phyloP scores from a whole-genome alignment of 1,139 yeast genomes.

The Yamadazyma kanchanaburiensis region DNA sequence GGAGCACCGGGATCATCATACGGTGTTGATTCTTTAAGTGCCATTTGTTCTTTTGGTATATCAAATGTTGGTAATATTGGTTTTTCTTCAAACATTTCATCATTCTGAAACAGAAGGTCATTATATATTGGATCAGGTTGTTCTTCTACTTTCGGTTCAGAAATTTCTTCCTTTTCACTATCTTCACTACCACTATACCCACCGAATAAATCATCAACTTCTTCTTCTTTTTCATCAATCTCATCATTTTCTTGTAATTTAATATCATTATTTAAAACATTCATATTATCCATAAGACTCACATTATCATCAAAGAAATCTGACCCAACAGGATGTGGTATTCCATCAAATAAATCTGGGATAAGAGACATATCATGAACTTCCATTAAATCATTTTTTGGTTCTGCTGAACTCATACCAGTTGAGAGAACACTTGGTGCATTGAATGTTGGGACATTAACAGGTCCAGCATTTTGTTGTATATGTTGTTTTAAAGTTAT shows the following conservation, averaged over 20 bases:
- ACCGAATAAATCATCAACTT: constrained; percentile 44
- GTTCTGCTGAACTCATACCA: constrained; percentile 22
- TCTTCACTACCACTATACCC: constrained; percentile 25
- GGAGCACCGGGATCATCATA: constrained; percentile 85
- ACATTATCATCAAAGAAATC: constrained; percentile 12
- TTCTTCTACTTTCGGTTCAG: constrained; percentile 4
- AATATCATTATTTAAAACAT: neutral
- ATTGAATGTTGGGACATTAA: constrained; percentile 17
- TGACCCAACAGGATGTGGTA: constrained; percentile 19
- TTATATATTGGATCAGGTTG: constrained; percentile 1
- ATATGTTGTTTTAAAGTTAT: constrained; percentile 20
- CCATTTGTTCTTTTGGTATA: constrained; percentile 59
- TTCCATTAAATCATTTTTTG: constrained; percentile 17
- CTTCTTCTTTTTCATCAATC: constrained; percentile 10
- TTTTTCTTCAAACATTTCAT: constrained; percentile 1
- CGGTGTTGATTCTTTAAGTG: constrained; percentile 37
- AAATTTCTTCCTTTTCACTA: constrained; percentile 6
- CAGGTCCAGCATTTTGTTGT: constrained; percentile 8
- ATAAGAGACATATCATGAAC: constrained; percentile 16
- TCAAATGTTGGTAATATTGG: constrained; percentile 24
- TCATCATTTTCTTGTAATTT: constrained; percentile 11
- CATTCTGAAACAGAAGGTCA: constrained; percentile 1
- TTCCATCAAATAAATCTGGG: constrained; percentile 21
- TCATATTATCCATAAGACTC: constrained; percentile 9
- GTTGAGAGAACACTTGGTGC: constrained; percentile 26